A percentile compares a stretch with the other conserved stretches of the same genome.
Evolutionary conservation across 345 rosid genomes (phyloP).

Genomic region (Syzygium grande): DNA sequence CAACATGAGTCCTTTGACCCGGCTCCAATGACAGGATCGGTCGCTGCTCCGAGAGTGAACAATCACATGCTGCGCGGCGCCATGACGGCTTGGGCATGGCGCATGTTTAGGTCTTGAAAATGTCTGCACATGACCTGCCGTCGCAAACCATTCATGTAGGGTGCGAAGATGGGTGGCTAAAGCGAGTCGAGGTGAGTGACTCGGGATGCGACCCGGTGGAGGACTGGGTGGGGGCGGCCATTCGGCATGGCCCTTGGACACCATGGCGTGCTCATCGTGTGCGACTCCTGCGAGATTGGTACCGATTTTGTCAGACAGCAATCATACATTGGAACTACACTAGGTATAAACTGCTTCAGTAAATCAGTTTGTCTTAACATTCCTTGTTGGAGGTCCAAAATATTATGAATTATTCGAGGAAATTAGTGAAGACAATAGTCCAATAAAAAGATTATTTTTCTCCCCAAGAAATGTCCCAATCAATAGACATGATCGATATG

Average conservation of each 20-base stretch:
- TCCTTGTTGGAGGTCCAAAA: neutral
- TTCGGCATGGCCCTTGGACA: neutral
- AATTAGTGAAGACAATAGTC: neutral
- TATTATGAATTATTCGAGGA: neutral
- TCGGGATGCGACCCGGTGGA: neutral
- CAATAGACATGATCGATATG: neutral
- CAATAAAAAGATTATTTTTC: neutral
- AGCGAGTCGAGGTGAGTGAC: neutral
- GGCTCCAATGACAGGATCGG: neutral
- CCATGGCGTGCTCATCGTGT: too few species aligned
- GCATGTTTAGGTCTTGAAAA: neutral
- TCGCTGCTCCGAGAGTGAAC: neutral
- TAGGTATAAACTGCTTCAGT: neutral
- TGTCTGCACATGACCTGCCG: neutral
- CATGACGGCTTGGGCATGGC: fast-evolving
- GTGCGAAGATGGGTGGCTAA: neutral
- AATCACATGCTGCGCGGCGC: neutral
- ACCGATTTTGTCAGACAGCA: too few species aligned
- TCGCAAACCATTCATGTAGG: neutral
- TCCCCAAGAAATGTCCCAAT: neutral
- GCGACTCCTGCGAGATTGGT: too few species aligned
- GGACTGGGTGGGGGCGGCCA: neutral
- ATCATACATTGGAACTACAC: neutral
- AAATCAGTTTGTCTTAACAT: neutral
- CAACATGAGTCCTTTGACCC: neutral